Percentiles rank a stretch among this genome's conserved stretches.
These are phyloP conservation scores for Mucor ambiguus DNA, from an alignment of 371 early-diverging fungal species.

Conservation along the genomic window DNA sequence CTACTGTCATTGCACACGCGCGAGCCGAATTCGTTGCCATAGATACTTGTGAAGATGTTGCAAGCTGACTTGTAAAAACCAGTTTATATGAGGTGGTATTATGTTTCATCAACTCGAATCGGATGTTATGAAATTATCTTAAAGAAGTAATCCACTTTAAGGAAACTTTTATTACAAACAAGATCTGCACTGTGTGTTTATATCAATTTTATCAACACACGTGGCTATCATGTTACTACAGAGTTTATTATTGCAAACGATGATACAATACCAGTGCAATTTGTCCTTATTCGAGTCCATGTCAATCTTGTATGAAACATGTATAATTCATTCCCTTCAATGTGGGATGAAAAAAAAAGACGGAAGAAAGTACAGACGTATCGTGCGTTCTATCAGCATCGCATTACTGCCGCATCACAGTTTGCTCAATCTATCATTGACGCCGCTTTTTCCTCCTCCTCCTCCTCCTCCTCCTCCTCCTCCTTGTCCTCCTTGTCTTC, in stretches of 20 bases:
- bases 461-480: neutral
- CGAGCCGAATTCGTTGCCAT: neutral
- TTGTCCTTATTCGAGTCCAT: neutral
- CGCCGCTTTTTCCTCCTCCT: neutral
- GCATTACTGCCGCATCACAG: neutral
- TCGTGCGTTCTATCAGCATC: neutral
- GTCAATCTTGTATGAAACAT: neutral
- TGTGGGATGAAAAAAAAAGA: neutral
- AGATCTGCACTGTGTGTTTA: neutral
- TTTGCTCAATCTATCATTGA: neutral
- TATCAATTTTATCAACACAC: neutral
- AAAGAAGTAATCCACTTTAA: neutral
- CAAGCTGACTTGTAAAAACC: neutral
- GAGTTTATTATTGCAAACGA: neutral
- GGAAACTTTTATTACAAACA: neutral
- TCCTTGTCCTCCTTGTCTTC: neutral
- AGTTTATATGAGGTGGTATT: neutral
- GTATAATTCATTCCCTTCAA: neutral
- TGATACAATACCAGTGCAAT: neutral
- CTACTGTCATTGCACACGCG: neutral
- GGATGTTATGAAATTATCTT: neutral
- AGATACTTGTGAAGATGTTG: neutral
- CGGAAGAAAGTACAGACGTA: neutral
- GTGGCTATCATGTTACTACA: neutral
- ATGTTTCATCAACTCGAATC: slow-evolving; percentile 1